A percentile compares a stretch with the other conserved stretches of the same genome.
Evolutionary conservation across 306 rosid genomes (phyloP).

Genomic region (Vicia faba): DNA sequence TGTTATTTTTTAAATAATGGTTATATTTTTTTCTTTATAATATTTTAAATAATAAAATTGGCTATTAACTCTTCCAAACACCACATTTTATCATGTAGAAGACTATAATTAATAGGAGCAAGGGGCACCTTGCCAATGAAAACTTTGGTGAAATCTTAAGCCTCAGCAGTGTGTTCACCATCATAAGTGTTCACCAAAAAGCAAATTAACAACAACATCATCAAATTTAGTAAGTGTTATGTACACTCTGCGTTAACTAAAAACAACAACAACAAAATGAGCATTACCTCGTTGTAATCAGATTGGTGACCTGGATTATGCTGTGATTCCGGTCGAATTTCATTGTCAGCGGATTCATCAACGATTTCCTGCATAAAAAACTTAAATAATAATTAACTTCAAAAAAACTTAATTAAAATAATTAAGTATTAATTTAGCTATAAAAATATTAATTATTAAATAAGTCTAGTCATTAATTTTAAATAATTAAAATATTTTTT

Average conservation of each 20-base stretch:
- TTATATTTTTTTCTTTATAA: no score
- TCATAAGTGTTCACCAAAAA: slow-evolving; percentile 69
- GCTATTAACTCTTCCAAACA: background rate
- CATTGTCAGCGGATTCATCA: slow-evolving; percentile 88
- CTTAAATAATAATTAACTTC: no score
- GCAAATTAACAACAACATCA: background rate
- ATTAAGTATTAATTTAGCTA: no score
- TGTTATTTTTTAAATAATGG: no score
- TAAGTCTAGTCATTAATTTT: no score
- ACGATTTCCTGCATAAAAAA: slow-evolving; percentile 99
- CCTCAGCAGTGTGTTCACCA: slow-evolving; percentile 87
- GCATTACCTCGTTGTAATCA: slow-evolving; percentile 72
- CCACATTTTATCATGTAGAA: background rate
- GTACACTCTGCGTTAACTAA: no score
- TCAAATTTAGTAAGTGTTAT: no score
- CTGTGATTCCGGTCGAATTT: slow-evolving; percentile 95
- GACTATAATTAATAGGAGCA: background rate
- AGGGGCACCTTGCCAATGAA: slow-evolving; percentile 85
- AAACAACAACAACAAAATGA: no score
- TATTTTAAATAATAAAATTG: background rate
- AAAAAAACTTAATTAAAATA: no score
- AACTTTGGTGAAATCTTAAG: slow-evolving; percentile 93
- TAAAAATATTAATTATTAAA: no score
- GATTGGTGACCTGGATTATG: slow-evolving; percentile 96
- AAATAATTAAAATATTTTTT: no score